phyloP scores from a whole-genome alignment of 306 rosid species.

The Medicago lupulina region DNA sequence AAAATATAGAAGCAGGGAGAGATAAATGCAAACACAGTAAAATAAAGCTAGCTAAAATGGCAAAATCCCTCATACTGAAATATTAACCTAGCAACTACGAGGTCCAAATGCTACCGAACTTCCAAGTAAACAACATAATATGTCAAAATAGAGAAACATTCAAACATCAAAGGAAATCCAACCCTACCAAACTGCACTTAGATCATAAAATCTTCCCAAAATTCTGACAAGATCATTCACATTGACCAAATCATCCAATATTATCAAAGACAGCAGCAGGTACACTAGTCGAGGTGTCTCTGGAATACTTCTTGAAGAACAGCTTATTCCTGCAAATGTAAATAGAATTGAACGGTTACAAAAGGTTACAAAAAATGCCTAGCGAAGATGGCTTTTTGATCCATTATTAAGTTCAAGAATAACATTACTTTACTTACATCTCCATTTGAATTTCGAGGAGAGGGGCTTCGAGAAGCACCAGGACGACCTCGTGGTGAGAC shows the following conservation, averaged over 20 bases:
- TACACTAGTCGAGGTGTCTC: slow-evolving; percentile 36
- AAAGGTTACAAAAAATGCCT: background rate
- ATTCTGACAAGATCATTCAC: slow-evolving; percentile 56
- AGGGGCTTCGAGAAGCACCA: slow-evolving; percentile 64
- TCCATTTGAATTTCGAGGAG: slow-evolving; percentile 61
- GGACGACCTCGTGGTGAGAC: slow-evolving; percentile 61
- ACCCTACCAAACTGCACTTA: slow-evolving; percentile 70
- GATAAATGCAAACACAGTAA: slow-evolving; percentile 1
- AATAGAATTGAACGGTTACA: slow-evolving; percentile 22
- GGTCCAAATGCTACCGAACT: slow-evolving; percentile 46
- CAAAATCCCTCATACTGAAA: slow-evolving; percentile 39
- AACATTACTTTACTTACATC: slow-evolving; percentile 72
- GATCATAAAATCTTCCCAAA: slow-evolving; percentile 47
- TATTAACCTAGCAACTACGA: slow-evolving; percentile 48
- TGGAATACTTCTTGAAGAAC: slow-evolving; percentile 26
- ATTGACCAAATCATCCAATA: slow-evolving; percentile 48
- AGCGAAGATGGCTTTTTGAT: background rate
- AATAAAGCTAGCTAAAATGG: slow-evolving; percentile 28
- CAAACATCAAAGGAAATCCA: slow-evolving; percentile 51
- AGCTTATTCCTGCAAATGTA: slow-evolving; percentile 56
- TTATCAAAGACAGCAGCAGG: slow-evolving; percentile 51
- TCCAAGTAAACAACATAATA: slow-evolving; percentile 41
- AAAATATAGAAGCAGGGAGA: slow-evolving; percentile 20
- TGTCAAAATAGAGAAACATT: slow-evolving; percentile 52
- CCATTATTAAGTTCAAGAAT: background rate